These are phyloP conservation scores for Colletotrichum zoysiae DNA, from an alignment of 2,329 filamentous ascomycete genomes.

Conservation along the genomic window DNA sequence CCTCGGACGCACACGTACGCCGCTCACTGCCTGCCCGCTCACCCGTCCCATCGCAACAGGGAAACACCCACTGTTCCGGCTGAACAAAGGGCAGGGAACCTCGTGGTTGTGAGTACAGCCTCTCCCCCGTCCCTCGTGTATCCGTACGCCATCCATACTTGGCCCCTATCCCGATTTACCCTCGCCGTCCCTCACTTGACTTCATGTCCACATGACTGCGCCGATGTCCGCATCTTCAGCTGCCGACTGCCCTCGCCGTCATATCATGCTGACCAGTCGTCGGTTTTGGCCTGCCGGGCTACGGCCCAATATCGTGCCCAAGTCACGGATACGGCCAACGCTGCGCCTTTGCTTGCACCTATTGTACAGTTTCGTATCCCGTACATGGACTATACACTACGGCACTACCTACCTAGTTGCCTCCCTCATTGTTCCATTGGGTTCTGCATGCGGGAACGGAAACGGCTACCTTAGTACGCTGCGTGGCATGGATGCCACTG, in stretches of 20 bases:
- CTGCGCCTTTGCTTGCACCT: neutral
- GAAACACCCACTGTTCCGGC: slow-evolving; percentile 39
- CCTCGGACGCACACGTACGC: slow-evolving; percentile 32
- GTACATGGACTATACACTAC: neutral
- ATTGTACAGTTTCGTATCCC: slow-evolving; percentile 3
- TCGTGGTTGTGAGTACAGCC: slow-evolving; percentile 8
- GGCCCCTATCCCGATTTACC: slow-evolving; percentile 21
- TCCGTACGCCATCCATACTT: neutral
- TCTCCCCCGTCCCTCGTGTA: slow-evolving; percentile 13
- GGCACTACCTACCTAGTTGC: slow-evolving; percentile 10
- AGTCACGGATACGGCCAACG: slow-evolving; percentile 6
- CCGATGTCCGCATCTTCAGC: slow-evolving; percentile 10
- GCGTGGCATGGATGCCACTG: slow-evolving; percentile 26
- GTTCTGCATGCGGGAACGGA: slow-evolving; percentile 38
- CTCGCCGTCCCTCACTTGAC: slow-evolving; percentile 13
- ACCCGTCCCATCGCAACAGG: slow-evolving; percentile 26
- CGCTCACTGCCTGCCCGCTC: slow-evolving; percentile 13
- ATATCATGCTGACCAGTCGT: slow-evolving; percentile 2
- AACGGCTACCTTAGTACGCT: slow-evolving; percentile 36
- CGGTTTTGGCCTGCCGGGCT: slow-evolving; percentile 11
- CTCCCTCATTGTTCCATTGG: slow-evolving; percentile 28
- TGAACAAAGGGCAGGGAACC: slow-evolving; percentile 36
- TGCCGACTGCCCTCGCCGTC: neutral
- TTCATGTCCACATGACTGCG: slow-evolving; percentile 24
- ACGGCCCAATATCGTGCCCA: slow-evolving; percentile 18